Evolutionary conservation across 2,329 filamentous ascomycete genomes (phyloP).

Genomic region (Colletotrichum sp.): DNA sequence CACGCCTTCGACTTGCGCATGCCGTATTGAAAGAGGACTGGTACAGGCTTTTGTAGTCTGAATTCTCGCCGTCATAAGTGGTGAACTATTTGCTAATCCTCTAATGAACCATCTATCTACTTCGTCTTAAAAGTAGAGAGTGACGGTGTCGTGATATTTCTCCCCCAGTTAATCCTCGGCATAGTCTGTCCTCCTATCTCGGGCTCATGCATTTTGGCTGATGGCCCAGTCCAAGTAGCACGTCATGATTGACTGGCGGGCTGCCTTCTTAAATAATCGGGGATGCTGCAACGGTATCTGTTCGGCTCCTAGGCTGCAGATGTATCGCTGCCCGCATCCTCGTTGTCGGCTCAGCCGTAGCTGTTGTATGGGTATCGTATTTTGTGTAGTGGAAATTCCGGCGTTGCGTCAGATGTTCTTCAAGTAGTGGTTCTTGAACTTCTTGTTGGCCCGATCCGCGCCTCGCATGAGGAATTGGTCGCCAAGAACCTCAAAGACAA

Average conservation of each 20-base stretch:
- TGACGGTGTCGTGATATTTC: not conserved
- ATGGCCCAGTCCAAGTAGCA: not conserved
- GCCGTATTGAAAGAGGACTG: not conserved
- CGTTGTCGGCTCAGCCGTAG: not conserved
- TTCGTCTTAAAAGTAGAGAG: not conserved
- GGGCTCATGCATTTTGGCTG: not conserved
- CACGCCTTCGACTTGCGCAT: not conserved
- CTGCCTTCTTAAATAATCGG: accelerated
- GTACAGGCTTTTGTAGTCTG: not conserved
- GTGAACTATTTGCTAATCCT: not conserved
- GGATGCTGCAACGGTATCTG: not conserved
- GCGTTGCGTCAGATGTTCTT: constrained; percentile 67
- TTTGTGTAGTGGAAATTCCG: not conserved
- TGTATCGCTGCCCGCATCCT: not conserved
- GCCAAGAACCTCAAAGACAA: constrained; percentile 87
- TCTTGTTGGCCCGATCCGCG: constrained; percentile 85
- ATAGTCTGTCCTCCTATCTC: not conserved
- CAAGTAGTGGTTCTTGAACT: constrained; percentile 87
- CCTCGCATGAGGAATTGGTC: constrained; percentile 85
- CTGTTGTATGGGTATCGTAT: not conserved
- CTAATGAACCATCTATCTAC: not conserved
- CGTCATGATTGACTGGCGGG: accelerated
- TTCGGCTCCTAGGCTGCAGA: not conserved
- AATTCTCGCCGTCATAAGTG: not conserved
- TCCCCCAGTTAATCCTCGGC: not conserved